phyloP scores from a whole-genome alignment of 2,329 filamentous ascomycete genomes.

The Diplodia sapinea region DNA sequence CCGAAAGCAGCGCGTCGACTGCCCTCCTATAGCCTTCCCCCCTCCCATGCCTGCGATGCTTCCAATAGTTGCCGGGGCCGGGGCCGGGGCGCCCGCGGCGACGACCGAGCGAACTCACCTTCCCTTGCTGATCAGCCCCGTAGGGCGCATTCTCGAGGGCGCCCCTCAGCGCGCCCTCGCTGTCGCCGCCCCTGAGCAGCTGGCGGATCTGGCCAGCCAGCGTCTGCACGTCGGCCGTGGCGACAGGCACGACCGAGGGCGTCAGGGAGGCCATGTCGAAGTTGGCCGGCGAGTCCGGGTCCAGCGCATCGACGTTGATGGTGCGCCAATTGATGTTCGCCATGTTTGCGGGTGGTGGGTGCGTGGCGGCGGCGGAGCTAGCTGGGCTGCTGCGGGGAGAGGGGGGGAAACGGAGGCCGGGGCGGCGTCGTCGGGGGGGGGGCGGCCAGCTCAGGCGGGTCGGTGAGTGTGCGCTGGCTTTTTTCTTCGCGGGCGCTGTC shows the following conservation, averaged over 20 bases:
- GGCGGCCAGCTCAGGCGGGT: constrained; percentile 6
- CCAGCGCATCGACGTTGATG: constrained; percentile 90
- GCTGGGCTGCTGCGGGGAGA: constrained; percentile 6
- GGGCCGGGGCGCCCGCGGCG: not conserved
- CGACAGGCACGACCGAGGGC: constrained; percentile 74
- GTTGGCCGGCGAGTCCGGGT: constrained; percentile 88
- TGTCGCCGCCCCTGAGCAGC: constrained; percentile 82
- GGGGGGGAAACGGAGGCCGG: not conserved
- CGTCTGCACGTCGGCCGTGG: constrained; percentile 77
- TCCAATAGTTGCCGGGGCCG: constrained; percentile 16
- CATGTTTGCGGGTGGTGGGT: constrained; percentile 43
- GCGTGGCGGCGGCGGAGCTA: constrained; percentile 1
- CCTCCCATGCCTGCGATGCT: constrained; percentile 26
- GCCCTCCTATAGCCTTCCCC: constrained; percentile 16
- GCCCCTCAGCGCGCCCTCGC: constrained; percentile 82
- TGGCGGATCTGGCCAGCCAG: constrained; percentile 84
- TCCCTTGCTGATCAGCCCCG: constrained; percentile 60
- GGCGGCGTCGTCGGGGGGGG: not conserved
- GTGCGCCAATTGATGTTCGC: constrained; percentile 73
- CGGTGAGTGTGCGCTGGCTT: constrained; percentile 21
- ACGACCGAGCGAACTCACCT: constrained; percentile 49
- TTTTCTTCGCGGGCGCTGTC: constrained; percentile 28
- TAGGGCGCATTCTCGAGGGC: constrained; percentile 86
- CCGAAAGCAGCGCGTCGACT: constrained; percentile 1
- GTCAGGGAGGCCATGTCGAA: constrained; percentile 87